A percentile compares a stretch with the other conserved stretches of the same genome.
These are phyloP conservation scores for Claviceps spartinae DNA, from an alignment of 2,329 filamentous ascomycete species.

Conservation along the genomic window DNA sequence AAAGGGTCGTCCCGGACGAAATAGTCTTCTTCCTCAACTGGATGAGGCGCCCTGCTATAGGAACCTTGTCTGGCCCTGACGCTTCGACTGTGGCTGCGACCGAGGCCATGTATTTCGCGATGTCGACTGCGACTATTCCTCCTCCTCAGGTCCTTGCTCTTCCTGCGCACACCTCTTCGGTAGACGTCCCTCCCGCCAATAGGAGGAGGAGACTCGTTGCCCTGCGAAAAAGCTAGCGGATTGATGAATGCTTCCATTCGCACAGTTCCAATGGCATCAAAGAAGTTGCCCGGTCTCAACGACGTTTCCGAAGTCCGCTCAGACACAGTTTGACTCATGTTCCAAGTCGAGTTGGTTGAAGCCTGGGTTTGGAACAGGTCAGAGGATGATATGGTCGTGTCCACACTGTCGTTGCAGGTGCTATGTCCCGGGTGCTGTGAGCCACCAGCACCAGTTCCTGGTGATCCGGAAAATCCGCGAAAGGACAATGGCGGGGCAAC, in stretches of 20 bases:
- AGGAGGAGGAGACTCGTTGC: conserved; percentile 32
- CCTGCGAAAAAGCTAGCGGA: conserved; percentile 37
- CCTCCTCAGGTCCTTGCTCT: conserved; percentile 42
- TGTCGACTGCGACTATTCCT: conserved; percentile 39
- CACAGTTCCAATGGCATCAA: conserved; percentile 79
- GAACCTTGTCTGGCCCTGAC: conserved; percentile 30
- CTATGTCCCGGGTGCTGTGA: conserved; percentile 39
- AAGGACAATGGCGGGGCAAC: conserved; percentile 57
- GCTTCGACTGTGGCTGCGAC: conserved; percentile 13
- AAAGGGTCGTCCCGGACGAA: conserved; percentile 46
- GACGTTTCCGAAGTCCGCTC: conserved; percentile 44
- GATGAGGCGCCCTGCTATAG: conserved; percentile 30
- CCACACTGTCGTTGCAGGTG: conserved; percentile 42
- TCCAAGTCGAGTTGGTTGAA: conserved; percentile 31
- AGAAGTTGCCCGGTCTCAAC: conserved; percentile 49
- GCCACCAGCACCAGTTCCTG: conserved; percentile 20
- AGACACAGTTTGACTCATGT: conserved; percentile 30
- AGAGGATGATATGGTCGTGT: conserved; percentile 46
- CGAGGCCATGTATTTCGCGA: conserved; percentile 36
- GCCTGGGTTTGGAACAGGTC: conserved; percentile 45
- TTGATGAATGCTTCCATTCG: conserved; percentile 95
- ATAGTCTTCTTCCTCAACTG: conserved; percentile 42
- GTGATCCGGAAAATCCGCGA: conserved; percentile 59
- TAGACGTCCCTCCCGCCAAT: conserved; percentile 33
- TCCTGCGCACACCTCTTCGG: conserved; percentile 31